Evolutionary conservation across 306 rosid species (phyloP).

Genomic region (Glycyrrhiza uralensis): DNA sequence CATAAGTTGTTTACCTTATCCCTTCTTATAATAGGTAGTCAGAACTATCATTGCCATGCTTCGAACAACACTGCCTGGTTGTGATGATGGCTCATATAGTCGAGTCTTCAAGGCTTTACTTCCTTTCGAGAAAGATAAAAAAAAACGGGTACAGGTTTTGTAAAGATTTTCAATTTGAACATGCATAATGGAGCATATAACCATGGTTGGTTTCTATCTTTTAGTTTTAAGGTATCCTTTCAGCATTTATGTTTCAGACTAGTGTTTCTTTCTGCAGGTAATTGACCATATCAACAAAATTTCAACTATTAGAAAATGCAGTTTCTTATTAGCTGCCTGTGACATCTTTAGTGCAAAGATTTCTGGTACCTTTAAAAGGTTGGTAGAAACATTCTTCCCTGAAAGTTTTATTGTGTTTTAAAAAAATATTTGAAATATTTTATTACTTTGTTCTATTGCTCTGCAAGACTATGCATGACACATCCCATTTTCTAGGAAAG

Average conservation of each 20-base stretch:
- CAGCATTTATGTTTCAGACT: background rate
- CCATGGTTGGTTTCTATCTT: slow-evolving; percentile 15
- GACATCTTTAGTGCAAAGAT: slow-evolving; percentile 84
- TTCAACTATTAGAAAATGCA: slow-evolving; percentile 68
- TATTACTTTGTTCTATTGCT: background rate
- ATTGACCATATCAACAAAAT: slow-evolving; percentile 78
- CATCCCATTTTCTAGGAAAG: background rate
- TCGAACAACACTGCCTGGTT: slow-evolving; percentile 62
- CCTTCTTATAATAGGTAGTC: slow-evolving; percentile 61
- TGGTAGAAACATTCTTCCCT: background rate
- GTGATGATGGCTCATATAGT: slow-evolving; percentile 71
- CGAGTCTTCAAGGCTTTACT: slow-evolving; percentile 84
- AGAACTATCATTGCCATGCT: slow-evolving; percentile 80
- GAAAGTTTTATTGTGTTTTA: background rate
- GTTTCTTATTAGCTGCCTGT: slow-evolving; percentile 68
- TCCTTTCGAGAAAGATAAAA: slow-evolving; percentile 79
- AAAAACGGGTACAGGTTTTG: slow-evolving; percentile 58
- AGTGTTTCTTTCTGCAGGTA: slow-evolving; percentile 50
- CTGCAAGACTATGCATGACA: background rate
- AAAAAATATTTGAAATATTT: background rate
- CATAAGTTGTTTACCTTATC: slow-evolving; percentile 14
- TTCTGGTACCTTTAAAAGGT: slow-evolving; percentile 94
- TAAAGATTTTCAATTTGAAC: slow-evolving; percentile 21
- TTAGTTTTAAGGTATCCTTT: slow-evolving; percentile 18
- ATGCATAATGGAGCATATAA: background rate